Evolutionary conservation across 1,139 yeast genomes (phyloP), one percentile per base, ranked within the genome.

Genomic region (Keqinozyma sinolaborantium): DNA sequence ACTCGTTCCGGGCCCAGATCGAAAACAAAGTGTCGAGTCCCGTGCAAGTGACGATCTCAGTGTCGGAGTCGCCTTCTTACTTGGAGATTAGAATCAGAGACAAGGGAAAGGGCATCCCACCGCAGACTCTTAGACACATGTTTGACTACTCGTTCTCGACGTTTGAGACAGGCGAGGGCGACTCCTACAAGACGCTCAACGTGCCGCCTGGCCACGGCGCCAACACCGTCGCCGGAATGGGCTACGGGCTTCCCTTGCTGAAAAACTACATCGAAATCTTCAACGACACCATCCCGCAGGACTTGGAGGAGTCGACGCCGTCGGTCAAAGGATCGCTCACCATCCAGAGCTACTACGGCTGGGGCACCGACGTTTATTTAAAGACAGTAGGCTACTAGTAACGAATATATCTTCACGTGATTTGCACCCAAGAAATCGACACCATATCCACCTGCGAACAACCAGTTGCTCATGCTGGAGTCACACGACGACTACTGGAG

Each of bases 161-260:
- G 0, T 85, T 76, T 36, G 81, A 77, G 30, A 65, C 73, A 3
- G 60, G 60, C n/a, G 79, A 73, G 42, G 83, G 83, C 3, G 79
- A 74, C 15, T 62, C 72, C 25, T 69, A 66, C 51, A 74, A 73
- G 51, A 70, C 84, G 0, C 58, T 79, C 34, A 83, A 83, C 47
- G 74, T 76, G 13, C 79, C 85, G 13, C 94, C 94, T 0, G 94
- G 88, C 0, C 56, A 50, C 23, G 84, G 82, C 1, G 81, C 83
- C 0, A 77, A 82, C 47, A 73, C 78, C 5, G 86, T 88, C 21
- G 96, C 97, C 0, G 98, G 98, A 0, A 83, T 92, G 85, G 98
- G 98, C 0, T 90, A 87, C 51, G 98, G 98, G 0, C 59, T 90
- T 32, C 97, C 97, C 1, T 63, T 90, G 39, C 85, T 92, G 60